These are phyloP conservation scores for Erythrophleum ivorense DNA, from an alignment of 331 rosid genomes.

Conservation along the genomic window DNA sequence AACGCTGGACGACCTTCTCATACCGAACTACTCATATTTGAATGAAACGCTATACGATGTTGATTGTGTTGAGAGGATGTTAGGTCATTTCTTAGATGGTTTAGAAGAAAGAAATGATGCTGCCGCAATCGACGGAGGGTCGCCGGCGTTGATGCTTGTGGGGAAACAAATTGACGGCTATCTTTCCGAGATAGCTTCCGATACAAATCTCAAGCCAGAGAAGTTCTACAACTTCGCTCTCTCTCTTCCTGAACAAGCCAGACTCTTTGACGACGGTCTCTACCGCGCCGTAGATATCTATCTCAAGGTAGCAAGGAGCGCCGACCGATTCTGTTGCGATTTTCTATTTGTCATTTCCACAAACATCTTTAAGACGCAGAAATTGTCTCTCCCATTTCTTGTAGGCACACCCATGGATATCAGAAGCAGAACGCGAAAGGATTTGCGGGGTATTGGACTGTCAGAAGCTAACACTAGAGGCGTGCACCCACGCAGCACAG, in stretches of 20 bases:
- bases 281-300: conserved; percentile 93
- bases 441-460: conserved; percentile 74
- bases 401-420: conserved; percentile 83
- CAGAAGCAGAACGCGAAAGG: conserved; percentile 82
- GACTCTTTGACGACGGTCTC: conserved; percentile 93
- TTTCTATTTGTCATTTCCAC: neutral
- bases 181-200: conserved; percentile 93
- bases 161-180: conserved; percentile 88
- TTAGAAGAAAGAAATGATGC: conserved; percentile 48
- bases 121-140: conserved; percentile 39
- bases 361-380: neutral
- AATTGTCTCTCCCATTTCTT: neutral
- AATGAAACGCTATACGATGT: conserved; percentile 92
- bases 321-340: neutral
- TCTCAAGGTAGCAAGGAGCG: conserved; percentile 62
- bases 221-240: conserved; percentile 68
- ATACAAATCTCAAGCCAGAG: conserved; percentile 80
- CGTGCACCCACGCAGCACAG: conserved; percentile 99
- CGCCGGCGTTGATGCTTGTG: conserved; percentile 73
- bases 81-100: conserved; percentile 57
- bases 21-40: conserved; percentile 90
- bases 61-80: conserved; percentile 78
- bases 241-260: conserved; percentile 82
- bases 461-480: conserved; percentile 90
- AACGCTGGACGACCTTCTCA: conserved; percentile 83